Evolutionary conservation across 2,329 filamentous ascomycete genomes (phyloP).

Genomic region (Tolypocladium ovalisporum): DNA sequence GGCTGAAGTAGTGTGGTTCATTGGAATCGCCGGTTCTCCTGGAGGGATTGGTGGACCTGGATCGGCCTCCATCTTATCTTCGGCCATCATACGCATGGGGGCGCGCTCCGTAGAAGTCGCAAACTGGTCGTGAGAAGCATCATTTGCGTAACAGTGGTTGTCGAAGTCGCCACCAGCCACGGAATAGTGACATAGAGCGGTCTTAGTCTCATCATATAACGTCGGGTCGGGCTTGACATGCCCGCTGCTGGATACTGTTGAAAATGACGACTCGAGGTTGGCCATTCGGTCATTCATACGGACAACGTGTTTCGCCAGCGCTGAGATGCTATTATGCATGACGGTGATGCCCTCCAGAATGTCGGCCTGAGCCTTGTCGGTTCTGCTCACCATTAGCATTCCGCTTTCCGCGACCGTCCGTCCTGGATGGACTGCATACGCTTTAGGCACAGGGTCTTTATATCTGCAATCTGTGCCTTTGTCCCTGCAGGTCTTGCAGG

Average conservation of each 20-base stretch:
- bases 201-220: conserved; percentile 18
- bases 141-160: conserved; percentile 9
- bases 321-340: conserved; percentile 26
- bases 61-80: conserved; percentile 39
- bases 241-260: conserved; percentile 8
- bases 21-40: conserved; percentile 61
- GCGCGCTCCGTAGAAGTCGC: conserved; percentile 11
- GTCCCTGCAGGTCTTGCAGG: conserved; percentile 79
- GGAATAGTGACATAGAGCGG: conserved; percentile 9
- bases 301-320: conserved; percentile 24
- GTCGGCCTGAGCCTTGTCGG: conserved; percentile 50
- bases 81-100: conserved; percentile 20
- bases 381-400: conserved; percentile 21
- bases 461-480: conserved; percentile 79
- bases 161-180: conserved; percentile 3
- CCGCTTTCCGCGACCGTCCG: not conserved
- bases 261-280: conserved; percentile 21
- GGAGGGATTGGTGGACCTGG: conserved; percentile 41
- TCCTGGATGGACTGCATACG: conserved; percentile 39
- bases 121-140: conserved; percentile 14
- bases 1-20: conserved; percentile 83
- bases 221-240: conserved; percentile 16
- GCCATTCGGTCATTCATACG: conserved; percentile 25
- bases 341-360: conserved; percentile 44
- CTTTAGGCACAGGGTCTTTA: conserved; percentile 81